Conservation (phyloP, 345 rosid species). For the Brassica rapa region DNA sequence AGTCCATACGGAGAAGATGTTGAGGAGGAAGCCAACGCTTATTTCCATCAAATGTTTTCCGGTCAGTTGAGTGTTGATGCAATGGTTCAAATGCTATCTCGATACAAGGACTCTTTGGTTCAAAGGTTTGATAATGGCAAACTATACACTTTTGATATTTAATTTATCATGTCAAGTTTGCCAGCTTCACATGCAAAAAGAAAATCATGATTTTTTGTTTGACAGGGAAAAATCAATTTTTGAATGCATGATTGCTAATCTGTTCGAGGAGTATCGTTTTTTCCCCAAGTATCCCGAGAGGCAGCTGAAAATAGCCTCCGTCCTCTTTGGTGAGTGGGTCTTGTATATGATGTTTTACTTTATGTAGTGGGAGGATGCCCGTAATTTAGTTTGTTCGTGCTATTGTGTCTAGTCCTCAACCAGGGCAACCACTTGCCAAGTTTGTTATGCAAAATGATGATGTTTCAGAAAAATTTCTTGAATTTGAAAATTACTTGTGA, state of each 20-base stretch:
- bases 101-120: slow-evolving; percentile 78
- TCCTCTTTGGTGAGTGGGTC: slow-evolving; percentile 78
- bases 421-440: neutral
- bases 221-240: slow-evolving; percentile 85
- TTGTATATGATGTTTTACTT: slow-evolving; percentile 4
- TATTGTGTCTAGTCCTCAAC: neutral
- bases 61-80: slow-evolving; percentile 78
- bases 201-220: neutral
- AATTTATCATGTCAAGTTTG: neutral
- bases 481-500: neutral
- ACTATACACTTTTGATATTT: slow-evolving; percentile 1
- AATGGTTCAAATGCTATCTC: slow-evolving; percentile 95
- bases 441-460: slow-evolving; percentile 1
- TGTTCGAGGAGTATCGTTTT: slow-evolving; percentile 92
- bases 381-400: neutral
- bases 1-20: slow-evolving; percentile 77
- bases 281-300: slow-evolving; percentile 97
- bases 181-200: slow-evolving; percentile 1
- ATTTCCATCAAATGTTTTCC: slow-evolving; percentile 95
- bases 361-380: neutral
- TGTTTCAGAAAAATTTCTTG: neutral
- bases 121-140: slow-evolving; percentile 52
- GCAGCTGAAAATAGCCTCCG: slow-evolving; percentile 88
- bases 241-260: slow-evolving; percentile 95
- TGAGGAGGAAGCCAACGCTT: slow-evolving; percentile 92